These are phyloP conservation scores for Fomes fomentarius DNA, from an alignment of 1,284 basidiomycete genomes.

Conservation along the genomic window DNA sequence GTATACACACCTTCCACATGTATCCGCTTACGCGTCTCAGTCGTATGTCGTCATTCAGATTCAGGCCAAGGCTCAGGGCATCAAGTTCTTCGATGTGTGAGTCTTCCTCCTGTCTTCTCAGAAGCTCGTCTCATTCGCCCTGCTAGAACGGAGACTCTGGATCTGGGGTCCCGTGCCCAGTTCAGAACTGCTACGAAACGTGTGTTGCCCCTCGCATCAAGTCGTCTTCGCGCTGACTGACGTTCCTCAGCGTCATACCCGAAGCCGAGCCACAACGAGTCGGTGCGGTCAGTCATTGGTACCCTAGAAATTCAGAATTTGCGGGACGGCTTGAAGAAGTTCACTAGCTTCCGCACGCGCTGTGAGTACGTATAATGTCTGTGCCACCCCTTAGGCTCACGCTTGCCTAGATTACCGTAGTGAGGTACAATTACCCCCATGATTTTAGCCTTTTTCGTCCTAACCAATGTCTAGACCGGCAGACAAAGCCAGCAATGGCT, in stretches of 20 bases:
- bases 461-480: constrained; percentile 60
- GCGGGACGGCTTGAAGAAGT: constrained; percentile 69
- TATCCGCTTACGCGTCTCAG: neutral
- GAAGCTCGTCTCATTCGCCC: constrained; percentile 17
- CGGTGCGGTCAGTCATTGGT: constrained; percentile 63
- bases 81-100: constrained; percentile 89
- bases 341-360: constrained; percentile 75
- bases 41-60: constrained; percentile 53
- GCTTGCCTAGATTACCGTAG: constrained; percentile 72
- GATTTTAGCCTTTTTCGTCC: constrained; percentile 10
- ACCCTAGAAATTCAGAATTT: constrained; percentile 70
- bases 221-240: constrained; percentile 2
- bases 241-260: constrained; percentile 52
- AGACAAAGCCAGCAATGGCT: constrained; percentile 86
- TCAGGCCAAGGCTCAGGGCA: constrained; percentile 70
- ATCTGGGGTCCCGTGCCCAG: constrained; percentile 53
- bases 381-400: constrained; percentile 3
- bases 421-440: constrained; percentile 50
- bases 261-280: constrained; percentile 58
- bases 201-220: constrained; percentile 31
- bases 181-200: constrained; percentile 41
- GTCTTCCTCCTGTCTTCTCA: constrained; percentile 25
- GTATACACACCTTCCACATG: constrained; percentile 36
- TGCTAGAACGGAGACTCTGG: constrained; percentile 73
- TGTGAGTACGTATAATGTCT: constrained; percentile 44